A percentile compares a stretch with the other conserved stretches of the same genome.
phyloP scores from a whole-genome alignment of 139 green algal genomes.

The Micractinium sp. region DNA sequence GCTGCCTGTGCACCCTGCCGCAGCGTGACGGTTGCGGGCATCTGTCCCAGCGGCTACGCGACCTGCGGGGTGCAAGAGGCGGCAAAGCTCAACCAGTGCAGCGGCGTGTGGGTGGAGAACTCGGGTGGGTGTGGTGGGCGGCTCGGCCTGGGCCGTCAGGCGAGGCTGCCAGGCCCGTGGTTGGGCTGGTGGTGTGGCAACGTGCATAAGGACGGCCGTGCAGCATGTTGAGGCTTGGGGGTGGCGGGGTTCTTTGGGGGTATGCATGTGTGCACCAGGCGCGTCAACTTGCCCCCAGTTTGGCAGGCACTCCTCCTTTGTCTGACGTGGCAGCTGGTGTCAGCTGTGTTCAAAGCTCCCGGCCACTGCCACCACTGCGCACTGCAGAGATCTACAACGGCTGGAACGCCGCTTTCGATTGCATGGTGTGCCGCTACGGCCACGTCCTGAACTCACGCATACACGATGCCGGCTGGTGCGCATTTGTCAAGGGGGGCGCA shows the following conservation, averaged over 20 bases:
- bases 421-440: background rate
- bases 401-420: constrained; percentile 16
- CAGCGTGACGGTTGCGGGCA: constrained; percentile 8
- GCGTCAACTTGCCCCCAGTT: background rate
- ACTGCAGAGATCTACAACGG: background rate
- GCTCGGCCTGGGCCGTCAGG: too few species aligned
- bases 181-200: too few species aligned
- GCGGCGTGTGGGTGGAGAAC: constrained; percentile 11
- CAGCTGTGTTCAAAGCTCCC: background rate
- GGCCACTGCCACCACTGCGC: too few species aligned
- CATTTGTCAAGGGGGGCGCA: constrained; percentile 8
- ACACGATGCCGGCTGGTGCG: constrained; percentile 1
- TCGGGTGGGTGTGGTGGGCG: background rate
- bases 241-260: too few species aligned
- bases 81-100: constrained; percentile 11
- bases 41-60: background rate
- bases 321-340: too few species aligned
- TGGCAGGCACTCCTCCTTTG: too few species aligned
- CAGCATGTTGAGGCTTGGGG: too few species aligned
- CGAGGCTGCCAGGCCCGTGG: too few species aligned
- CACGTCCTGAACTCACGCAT: background rate
- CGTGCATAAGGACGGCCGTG: too few species aligned
- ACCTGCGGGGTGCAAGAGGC: constrained; percentile 1
- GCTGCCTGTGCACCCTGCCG: background rate
- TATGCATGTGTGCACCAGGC: background rate